A percentile compares a stretch with the other conserved stretches of the same genome.
Evolutionary conservation across 805 yeast genomes (phyloP).

Genomic region (Millerozyma miso): DNA sequence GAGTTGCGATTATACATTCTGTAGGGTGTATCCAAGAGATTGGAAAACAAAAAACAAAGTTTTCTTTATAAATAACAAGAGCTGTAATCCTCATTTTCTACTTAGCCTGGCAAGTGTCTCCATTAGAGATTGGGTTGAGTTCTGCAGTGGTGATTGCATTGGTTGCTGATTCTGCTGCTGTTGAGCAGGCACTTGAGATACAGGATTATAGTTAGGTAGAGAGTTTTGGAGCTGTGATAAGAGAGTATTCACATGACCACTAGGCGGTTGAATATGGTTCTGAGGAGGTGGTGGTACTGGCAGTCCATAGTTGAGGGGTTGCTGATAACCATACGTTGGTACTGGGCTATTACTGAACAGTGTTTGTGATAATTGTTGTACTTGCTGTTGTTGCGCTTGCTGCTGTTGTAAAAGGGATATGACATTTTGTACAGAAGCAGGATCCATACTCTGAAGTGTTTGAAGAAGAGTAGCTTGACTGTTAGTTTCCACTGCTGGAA

Average conservation of each 20-base stretch:
- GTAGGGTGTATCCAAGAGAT: not conserved
- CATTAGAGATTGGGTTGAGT: slow-evolving; percentile 25
- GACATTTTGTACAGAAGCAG: slow-evolving; percentile 30
- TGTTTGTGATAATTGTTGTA: slow-evolving; percentile 7
- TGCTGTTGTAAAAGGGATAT: slow-evolving; percentile 25
- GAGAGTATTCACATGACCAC: slow-evolving; percentile 22
- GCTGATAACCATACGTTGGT: slow-evolving; percentile 7
- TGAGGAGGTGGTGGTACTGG: slow-evolving; percentile 10
- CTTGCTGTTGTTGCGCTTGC: slow-evolving; percentile 20
- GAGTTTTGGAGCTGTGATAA: slow-evolving; percentile 23
- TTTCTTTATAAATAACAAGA: not conserved
- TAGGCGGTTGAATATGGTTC: slow-evolving; percentile 11
- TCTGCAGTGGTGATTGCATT: slow-evolving; percentile 9
- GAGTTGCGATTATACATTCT: not conserved
- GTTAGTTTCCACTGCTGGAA: slow-evolving; percentile 2
- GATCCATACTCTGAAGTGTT: slow-evolving; percentile 25
- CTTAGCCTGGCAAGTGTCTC: slow-evolving; percentile 36
- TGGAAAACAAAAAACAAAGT: not conserved
- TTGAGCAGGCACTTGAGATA: slow-evolving; percentile 1
- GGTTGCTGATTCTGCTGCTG: slow-evolving; percentile 9
- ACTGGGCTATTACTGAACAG: slow-evolving; percentile 5
- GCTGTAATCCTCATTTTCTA: slow-evolving; percentile 18
- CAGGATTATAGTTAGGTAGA: slow-evolving; percentile 4
- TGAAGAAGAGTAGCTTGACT: slow-evolving; percentile 7
- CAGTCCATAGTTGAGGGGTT: slow-evolving; percentile 11